Base-by-base conservation (phyloP, 345 rosid genomes). In the Populus davidiana region DNA sequence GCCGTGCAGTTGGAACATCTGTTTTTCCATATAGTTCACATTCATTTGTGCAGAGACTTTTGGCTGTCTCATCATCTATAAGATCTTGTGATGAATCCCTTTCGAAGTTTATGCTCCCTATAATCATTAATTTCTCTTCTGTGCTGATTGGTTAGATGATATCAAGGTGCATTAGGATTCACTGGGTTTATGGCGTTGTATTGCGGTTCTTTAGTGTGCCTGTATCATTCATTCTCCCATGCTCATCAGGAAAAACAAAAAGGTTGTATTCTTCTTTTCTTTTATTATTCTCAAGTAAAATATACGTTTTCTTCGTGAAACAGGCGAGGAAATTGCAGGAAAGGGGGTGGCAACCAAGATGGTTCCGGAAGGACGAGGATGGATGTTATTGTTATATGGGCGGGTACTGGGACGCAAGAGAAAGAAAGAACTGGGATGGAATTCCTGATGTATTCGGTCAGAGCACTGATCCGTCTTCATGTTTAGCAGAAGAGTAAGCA, bases 311-410 rank as follows among this genome's bases (percentile, higher is more conserved):
- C 62, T 38, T 50, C 73, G 71, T 36, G 79, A 72, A 41, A 41
- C 89, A 94, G 99, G 99, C 98, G 79, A 92, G 99, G 86, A 94
- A 86, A 81, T 54, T 96, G 81, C 98, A 96, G 90, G 99, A 96
- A 83, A 91, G 93, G 73, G 99, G 99, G 29, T 96, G 99, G 99
- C 97, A 86, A 78, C 98, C 98, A 17, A 88, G 96, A 76, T 96
- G 99, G 99, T 96, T 94, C 69, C 75, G 50, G 16, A 92, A 90
- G 73, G 98, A 90, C 21, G 96, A 91, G 76, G 98, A 94, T 71
- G 95, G 97, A 25, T 91, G 94, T 81, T 96, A 96, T 77, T 90
- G 83, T 4, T 96, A 94, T 49, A 59, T 70, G 0, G 97, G 97
- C n/a, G 95, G 94, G 14, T 96, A 96, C 75, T 96, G 99, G 99